These are phyloP conservation scores for Debaryomycetaceae sp. DNA, from an alignment of 1,139 yeast species.

Conservation along the genomic window DNA sequence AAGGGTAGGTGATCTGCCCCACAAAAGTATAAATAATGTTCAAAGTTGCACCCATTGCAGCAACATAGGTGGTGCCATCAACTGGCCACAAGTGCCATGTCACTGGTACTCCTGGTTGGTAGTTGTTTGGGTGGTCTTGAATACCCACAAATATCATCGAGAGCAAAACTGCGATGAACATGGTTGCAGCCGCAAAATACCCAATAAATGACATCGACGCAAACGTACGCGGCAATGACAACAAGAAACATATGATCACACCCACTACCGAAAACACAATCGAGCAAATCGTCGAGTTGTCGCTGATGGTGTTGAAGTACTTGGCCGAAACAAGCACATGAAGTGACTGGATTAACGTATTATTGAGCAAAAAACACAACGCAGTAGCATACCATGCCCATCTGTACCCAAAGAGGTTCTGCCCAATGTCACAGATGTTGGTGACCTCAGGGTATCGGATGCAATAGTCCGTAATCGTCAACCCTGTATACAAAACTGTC, in stretches of 20 bases:
- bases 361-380: slow-evolving; percentile 50
- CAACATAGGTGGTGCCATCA: slow-evolving; percentile 50
- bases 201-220: slow-evolving; percentile 50
- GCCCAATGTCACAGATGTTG: slow-evolving; percentile 59
- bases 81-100: slow-evolving; percentile 47
- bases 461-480: slow-evolving; percentile 53
- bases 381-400: slow-evolving; percentile 62
- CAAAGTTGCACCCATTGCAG: slow-evolving; percentile 54
- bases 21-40: slow-evolving; percentile 63
- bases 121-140: slow-evolving; percentile 47
- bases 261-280: slow-evolving; percentile 49
- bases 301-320: slow-evolving; percentile 53
- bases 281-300: slow-evolving; percentile 47
- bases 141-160: slow-evolving; percentile 54
- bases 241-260: slow-evolving; percentile 43
- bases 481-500: slow-evolving; percentile 54
- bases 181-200: slow-evolving; percentile 51
- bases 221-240: slow-evolving; percentile 57
- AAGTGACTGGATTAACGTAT: slow-evolving; percentile 54
- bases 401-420: slow-evolving; percentile 47
- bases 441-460: slow-evolving; percentile 49
- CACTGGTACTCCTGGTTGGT: slow-evolving; percentile 31
- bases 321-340: slow-evolving; percentile 62
- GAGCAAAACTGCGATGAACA: slow-evolving; percentile 54
- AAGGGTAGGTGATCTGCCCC: slow-evolving; percentile 62